Base-by-base conservation (phyloP, 2,329 filamentous ascomycete species). In the Diplodia seriata region DNA sequence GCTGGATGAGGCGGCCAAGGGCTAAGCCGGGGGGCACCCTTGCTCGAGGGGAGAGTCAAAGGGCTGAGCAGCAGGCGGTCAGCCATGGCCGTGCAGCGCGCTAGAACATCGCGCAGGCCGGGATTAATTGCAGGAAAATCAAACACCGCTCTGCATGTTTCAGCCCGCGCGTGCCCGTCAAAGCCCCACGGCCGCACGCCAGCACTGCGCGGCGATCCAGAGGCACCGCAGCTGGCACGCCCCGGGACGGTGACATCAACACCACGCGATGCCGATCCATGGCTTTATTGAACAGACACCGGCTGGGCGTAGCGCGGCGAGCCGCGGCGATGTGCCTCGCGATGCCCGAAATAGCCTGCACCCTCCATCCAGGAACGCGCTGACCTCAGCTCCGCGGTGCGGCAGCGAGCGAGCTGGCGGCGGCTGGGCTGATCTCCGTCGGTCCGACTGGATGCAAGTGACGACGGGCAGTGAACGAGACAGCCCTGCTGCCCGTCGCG, bases 161-260 rank as follows among this genome's bases (percentile, higher is more conserved):
- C 77, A 79, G 74, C 74, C 73, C 70, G 76, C 77, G 78, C 76
- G 77, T 79, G 77, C 78, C 76, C 72, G 74, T 72, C 70, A 71
- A 73, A 70, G 69, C 72, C 73, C 73, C 63, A 70, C 69, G 69
- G 70, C 36, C 43, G 38, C 56, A 59, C 18, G 40, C 40, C 38
- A 43, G 36, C 55, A 12, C 55, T 59, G 57, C 57, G 40, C 38
- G 57, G 40, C 57, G 59, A 63, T 63, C 59, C 63, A 54, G n/a
- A 49, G 33, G 31, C 59, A 38, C n/a, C 36, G 47, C 43, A 47
- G 43, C 43, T 47, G 43, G 43, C 56, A 26, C 57, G 40, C 36
- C 47, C 49, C 57, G 57, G 57, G 56, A 43, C 57, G 47, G 59
- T 63, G 59, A 63, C 59, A 63, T 63, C 59, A 63, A 63, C 59